Conservation (phyloP, 768 basidiomycete genomes). For the Leucosporidium scottii region DNA sequence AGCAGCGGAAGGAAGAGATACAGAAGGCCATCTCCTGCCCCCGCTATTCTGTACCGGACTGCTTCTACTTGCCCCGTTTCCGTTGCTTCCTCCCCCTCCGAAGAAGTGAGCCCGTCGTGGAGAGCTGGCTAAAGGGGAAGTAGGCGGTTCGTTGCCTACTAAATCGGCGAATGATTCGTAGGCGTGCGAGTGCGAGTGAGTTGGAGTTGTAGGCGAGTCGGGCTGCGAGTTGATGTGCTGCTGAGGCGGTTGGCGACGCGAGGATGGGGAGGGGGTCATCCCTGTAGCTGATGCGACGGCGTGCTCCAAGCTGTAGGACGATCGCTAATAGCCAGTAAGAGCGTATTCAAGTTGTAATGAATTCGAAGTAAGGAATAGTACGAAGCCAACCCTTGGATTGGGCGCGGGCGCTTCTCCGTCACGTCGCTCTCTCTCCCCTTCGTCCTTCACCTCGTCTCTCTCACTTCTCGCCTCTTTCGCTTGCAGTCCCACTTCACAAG, state of each 20-base stretch:
- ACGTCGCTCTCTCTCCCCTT: not conserved
- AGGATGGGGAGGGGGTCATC: not conserved
- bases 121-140: not conserved
- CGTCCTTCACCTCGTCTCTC: not conserved
- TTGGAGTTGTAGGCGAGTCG: not conserved
- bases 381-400: too few relatives aligned
- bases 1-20: not conserved
- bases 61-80: not conserved
- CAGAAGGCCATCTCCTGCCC: too few relatives aligned
- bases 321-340: too few relatives aligned
- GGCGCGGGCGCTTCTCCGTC: too few relatives aligned
- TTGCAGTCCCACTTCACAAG: not conserved
- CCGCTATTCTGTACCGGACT: not conserved
- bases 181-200: not conserved
- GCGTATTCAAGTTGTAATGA: too few relatives aligned
- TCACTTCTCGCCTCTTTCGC: not conserved
- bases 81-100: too few relatives aligned
- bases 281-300: too few relatives aligned
- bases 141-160: not conserved
- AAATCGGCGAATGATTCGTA: constrained; percentile 20
- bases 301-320: too few relatives aligned
- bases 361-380: too few relatives aligned
- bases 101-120: not conserved
- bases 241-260: not conserved
- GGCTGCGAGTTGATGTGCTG: not conserved